Evolutionary conservation across 164 flowering plant genomes (phyloP), one percentile per base, ranked within the genome.

Genomic region (Nymphaea colorata): DNA sequence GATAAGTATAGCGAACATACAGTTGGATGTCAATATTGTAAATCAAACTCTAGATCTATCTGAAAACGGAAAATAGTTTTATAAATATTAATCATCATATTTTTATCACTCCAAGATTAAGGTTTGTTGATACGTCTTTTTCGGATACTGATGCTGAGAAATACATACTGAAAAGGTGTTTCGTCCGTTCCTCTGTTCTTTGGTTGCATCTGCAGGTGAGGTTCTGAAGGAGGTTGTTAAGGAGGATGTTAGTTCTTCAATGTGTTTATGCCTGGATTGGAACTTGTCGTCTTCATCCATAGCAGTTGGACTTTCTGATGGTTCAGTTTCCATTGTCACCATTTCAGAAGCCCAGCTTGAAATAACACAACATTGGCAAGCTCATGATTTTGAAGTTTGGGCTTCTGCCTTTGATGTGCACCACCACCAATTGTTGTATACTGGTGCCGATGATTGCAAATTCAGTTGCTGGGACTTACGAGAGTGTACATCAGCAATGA

Each of bases 191-290:
- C 55, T 6, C 7, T 47, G 7, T 12, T 12, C 55, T 47, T 47
- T 47, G 55, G 55, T 25, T 25, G 65, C 42, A 51, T 59, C 45
- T 75, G 77, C 75, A 85, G 93, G 82, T 36, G 70, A 47, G n/a
- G 42, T 51, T 59, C 75, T 91, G 64, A 77, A 61, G 66, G 95
- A 89, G 72, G 59, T 82, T 41, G 44, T 63, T 65, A 69, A 66
- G 36, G 79, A 80, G 70, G 75, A 81, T 59, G 68, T 91, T 25
- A 85, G 86, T 70, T 80, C 89, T 11, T 87, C 97, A 16, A 91
- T 95, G 99, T 91, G 99, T 82, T 83, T 95, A 61, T 95, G 83
- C 73, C 59, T 88, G 66, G 99, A 92, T 67, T 95, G 98, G 99
- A 79, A 83, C 42, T 83, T 87, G 16, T 80, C 87, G 44, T 84